phyloP scores from a whole-genome alignment of 805 yeast species.

The Lachancea mirantina region DNA sequence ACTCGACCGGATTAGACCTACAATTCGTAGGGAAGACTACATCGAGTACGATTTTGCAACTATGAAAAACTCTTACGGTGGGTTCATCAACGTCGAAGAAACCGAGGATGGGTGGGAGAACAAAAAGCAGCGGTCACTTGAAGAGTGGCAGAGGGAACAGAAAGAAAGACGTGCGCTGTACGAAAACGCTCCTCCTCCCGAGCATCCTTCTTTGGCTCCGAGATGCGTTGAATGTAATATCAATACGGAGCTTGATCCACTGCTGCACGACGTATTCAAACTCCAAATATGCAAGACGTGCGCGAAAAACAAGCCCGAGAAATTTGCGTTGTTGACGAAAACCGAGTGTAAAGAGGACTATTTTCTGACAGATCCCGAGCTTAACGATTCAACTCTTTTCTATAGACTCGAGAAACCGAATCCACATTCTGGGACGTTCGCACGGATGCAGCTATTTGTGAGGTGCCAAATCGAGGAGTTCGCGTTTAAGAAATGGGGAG shows the following conservation, averaged over 20 bases:
- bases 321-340: constrained; percentile 84
- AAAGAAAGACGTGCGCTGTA: constrained; percentile 47
- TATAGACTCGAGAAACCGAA: constrained; percentile 83
- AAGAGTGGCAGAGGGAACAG: constrained; percentile 52
- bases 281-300: constrained; percentile 78
- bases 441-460: constrained; percentile 86
- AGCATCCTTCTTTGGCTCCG: constrained; percentile 66
- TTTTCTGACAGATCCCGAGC: constrained; percentile 86
- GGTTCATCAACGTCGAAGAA: constrained; percentile 46
- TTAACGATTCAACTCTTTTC: constrained; percentile 59
- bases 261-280: constrained; percentile 59
- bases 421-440: constrained; percentile 84
- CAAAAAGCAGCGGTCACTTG: constrained; percentile 36
- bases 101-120: constrained; percentile 31
- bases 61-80: constrained; percentile 86
- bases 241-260: constrained; percentile 65
- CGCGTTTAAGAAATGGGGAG: constrained; percentile 93
- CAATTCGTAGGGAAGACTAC: constrained; percentile 55
- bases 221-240: constrained; percentile 79
- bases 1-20: constrained; percentile 34
- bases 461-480: constrained; percentile 89
- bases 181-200: constrained; percentile 61
- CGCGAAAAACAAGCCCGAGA: constrained; percentile 67
- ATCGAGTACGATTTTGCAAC: constrained; percentile 84
- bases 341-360: constrained; percentile 94